Conservation (phyloP, 2,329 filamentous ascomycete species). For the Fusarium torreyae region DNA sequence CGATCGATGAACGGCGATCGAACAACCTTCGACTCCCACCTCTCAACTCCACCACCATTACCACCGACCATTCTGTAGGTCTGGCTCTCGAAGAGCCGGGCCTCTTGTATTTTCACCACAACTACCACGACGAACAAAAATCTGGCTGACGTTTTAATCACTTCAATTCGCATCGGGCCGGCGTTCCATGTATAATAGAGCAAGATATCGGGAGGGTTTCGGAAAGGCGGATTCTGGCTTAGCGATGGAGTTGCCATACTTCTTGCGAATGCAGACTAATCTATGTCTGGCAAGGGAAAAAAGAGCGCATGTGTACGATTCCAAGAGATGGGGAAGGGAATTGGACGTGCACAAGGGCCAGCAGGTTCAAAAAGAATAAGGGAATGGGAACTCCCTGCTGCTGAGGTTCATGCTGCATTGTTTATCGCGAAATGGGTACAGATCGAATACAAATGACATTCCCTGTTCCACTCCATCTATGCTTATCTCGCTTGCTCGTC, state of each 20-base stretch:
- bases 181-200: constrained; percentile 56
- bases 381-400: constrained; percentile 25
- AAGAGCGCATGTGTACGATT: constrained; percentile 39
- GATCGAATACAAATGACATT: constrained; percentile 49
- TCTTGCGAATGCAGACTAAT: constrained; percentile 34
- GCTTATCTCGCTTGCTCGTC: constrained; percentile 2
- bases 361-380: constrained; percentile 19
- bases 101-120: constrained; percentile 43
- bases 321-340: constrained; percentile 12
- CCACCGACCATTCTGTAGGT: constrained; percentile 24
- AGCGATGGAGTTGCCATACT: constrained; percentile 45
- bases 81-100: constrained; percentile 14
- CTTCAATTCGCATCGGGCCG: constrained; percentile 52
- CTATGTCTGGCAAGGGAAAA: constrained; percentile 38
- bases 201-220: constrained; percentile 33
- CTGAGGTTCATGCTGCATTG: constrained; percentile 28
- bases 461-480: constrained; percentile 30
- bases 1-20: constrained; percentile 27
- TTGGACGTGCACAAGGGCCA: constrained; percentile 15
- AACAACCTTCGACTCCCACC: constrained; percentile 36
- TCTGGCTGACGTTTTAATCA: constrained; percentile 42
- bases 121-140: constrained; percentile 39
- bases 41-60: constrained; percentile 48
- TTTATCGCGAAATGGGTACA: constrained; percentile 38
- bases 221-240: constrained; percentile 44